Conservation (phyloP, 345 rosid species). For the Zanthoxylum bungeanum region DNA sequence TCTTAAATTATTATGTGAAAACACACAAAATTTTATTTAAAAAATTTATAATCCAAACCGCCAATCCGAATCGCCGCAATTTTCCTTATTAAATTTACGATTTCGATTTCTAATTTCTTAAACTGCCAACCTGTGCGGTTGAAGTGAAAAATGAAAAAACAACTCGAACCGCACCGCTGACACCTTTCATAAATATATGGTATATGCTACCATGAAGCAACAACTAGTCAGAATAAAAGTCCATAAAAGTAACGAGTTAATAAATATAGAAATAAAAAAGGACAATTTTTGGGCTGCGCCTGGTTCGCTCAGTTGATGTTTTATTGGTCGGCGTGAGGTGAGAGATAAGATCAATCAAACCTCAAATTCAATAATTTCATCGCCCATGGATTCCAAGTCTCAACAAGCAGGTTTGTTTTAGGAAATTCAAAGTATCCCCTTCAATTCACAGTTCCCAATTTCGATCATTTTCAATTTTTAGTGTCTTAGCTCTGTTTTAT, state of each 20-base stretch:
- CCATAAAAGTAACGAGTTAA: neutral
- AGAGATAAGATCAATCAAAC: slow-evolving; percentile 18
- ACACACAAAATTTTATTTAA: too few relatives aligned
- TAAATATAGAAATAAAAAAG: neutral
- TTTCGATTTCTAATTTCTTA: too few relatives aligned
- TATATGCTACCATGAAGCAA: too few relatives aligned
- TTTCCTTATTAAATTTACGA: too few relatives aligned
- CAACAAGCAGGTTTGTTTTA: slow-evolving; percentile 40
- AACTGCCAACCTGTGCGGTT: too few relatives aligned
- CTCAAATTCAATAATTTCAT: slow-evolving; percentile 17
- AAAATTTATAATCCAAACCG: too few relatives aligned
- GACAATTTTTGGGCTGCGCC: neutral
- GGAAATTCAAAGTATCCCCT: neutral
- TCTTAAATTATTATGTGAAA: too few relatives aligned
- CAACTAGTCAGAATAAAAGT: neutral
- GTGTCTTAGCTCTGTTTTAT: neutral
- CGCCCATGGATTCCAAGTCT: slow-evolving; percentile 46
- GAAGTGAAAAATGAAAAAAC: too few relatives aligned
- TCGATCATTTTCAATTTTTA: neutral
- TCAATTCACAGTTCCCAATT: neutral
- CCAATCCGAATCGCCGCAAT: too few relatives aligned
- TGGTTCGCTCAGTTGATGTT: neutral
- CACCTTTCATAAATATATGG: too few relatives aligned
- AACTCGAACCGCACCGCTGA: too few relatives aligned
- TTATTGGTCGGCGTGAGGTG: slow-evolving; percentile 22